phyloP scores from a whole-genome alignment of 441 rosid genomes.

The Euphorbia corollata region DNA sequence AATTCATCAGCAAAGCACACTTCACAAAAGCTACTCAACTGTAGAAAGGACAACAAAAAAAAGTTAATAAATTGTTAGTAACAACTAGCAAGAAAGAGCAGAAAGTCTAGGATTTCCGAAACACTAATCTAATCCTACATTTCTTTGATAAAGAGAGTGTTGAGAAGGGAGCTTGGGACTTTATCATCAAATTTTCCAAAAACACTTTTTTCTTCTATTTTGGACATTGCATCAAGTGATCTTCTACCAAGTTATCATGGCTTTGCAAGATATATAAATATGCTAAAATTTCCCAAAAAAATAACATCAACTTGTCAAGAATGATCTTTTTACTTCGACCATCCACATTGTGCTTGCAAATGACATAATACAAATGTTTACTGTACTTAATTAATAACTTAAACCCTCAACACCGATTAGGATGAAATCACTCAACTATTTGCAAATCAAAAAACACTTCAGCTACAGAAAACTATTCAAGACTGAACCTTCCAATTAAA shows the following conservation, averaged over 20 bases:
- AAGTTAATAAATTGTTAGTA: not conserved
- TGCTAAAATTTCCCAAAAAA: not conserved
- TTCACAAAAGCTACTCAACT: not conserved
- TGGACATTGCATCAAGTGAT: conserved; percentile 7
- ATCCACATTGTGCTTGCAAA: not conserved
- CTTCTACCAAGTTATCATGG: not conserved
- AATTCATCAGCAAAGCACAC: not conserved
- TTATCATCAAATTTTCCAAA: conserved; percentile 14
- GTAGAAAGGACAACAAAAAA: not conserved
- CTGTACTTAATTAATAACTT: not conserved
- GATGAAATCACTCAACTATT: not conserved
- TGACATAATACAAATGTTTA: not conserved
- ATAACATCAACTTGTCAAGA: not conserved
- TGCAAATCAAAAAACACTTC: not conserved
- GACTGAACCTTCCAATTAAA: not conserved
- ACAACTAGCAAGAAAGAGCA: not conserved
- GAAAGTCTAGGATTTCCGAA: not conserved
- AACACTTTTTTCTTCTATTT: conserved; percentile 3
- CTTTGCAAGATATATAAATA: not conserved
- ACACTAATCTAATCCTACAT: not conserved
- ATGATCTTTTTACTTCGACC: not conserved
- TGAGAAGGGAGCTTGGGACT: conserved; percentile 16
- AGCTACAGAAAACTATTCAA: not conserved
- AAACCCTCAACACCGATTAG: not conserved
- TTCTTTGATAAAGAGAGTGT: not conserved